Evolutionary conservation across 2,329 filamentous ascomycete species (phyloP).

Genomic region (Hypocrella siamensis): DNA sequence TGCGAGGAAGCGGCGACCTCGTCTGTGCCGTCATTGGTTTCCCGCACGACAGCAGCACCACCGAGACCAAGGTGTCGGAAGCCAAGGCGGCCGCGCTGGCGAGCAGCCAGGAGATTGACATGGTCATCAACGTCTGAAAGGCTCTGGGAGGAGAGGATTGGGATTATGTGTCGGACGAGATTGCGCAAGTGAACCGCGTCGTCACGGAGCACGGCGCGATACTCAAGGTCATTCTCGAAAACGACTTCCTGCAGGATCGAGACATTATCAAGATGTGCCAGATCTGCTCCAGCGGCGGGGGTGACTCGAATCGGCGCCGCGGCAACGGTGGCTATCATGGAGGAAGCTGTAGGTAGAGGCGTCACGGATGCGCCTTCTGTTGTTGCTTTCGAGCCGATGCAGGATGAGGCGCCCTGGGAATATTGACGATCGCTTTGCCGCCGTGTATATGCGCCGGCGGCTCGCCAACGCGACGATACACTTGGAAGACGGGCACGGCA

Average conservation of each 20-base stretch:
- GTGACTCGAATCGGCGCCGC: constrained; percentile 40
- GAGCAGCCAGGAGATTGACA: constrained; percentile 40
- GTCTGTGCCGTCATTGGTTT: constrained; percentile 46
- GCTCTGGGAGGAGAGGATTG: constrained; percentile 37
- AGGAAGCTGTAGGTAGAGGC: constrained; percentile 34
- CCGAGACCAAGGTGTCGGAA: constrained; percentile 36
- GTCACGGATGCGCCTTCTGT: constrained; percentile 21
- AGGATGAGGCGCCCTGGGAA: no score
- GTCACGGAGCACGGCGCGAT: constrained; percentile 24
- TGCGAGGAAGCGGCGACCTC: constrained; percentile 30
- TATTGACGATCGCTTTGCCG: no score
- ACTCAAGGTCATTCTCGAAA: constrained; percentile 49
- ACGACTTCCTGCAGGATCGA: constrained; percentile 34
- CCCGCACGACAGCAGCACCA: constrained; percentile 41
- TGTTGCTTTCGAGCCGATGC: no score
- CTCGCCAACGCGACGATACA: no score
- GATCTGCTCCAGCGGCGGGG: constrained; percentile 37
- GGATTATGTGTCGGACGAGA: constrained; percentile 36
- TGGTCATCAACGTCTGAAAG: constrained; percentile 47
- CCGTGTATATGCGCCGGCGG: no score
- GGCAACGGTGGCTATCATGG: constrained; percentile 36
- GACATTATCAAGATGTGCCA: constrained; percentile 36
- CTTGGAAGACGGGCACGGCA: no score
- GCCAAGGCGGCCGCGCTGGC: constrained; percentile 27
- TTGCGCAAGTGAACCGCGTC: constrained; percentile 30